Percentiles rank a stretch among this genome's conserved stretches.
phyloP scores from a whole-genome alignment of 768 basidiomycete genomes.

The Tephrocybe sp. region DNA sequence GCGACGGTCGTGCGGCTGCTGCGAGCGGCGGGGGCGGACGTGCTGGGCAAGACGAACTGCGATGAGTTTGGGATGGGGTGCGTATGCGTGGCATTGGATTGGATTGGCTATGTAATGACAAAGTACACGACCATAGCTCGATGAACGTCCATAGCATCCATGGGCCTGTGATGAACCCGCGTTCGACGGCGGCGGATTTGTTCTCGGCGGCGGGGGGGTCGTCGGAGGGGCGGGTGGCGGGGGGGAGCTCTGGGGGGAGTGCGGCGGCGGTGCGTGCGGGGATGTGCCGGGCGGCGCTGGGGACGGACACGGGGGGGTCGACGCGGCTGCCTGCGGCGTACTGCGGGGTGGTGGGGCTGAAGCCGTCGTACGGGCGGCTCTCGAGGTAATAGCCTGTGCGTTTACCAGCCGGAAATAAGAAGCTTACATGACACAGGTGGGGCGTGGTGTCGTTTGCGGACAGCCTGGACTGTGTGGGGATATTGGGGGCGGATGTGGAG shows the following conservation, averaged over 20 bases:
- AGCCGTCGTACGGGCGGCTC: constrained; percentile 92
- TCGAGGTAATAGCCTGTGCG: constrained; percentile 58
- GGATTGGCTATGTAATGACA: neutral
- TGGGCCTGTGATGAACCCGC: constrained; percentile 80
- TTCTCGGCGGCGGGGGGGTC: constrained; percentile 79
- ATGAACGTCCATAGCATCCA: constrained; percentile 72
- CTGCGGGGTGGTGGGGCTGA: constrained; percentile 88
- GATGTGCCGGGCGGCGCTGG: constrained; percentile 85
- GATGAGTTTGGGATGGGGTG: constrained; percentile 99
- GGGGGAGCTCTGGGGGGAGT: constrained; percentile 94
- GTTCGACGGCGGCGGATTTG: constrained; percentile 1
- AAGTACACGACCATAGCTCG: too few species aligned
- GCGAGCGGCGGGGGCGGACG: constrained; percentile 58
- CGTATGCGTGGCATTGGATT: constrained; percentile 19
- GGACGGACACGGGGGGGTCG: constrained; percentile 96
- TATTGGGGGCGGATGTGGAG: constrained; percentile 60
- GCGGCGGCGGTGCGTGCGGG: constrained; percentile 90
- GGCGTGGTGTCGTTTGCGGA: constrained; percentile 94
- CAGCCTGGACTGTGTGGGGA: constrained; percentile 91
- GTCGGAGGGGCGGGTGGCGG: constrained; percentile 87
- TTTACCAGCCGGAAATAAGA: neutral
- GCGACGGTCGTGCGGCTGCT: constrained; percentile 80
- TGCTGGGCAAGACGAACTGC: constrained; percentile 90
- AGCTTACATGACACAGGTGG: constrained; percentile 50
- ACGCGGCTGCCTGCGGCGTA: constrained; percentile 92